Evolutionary conservation across 176 grass and related monocot genomes (phyloP), one percentile per base, ranked within the genome.

Genomic region (Bolboschoenus planiculmis): DNA sequence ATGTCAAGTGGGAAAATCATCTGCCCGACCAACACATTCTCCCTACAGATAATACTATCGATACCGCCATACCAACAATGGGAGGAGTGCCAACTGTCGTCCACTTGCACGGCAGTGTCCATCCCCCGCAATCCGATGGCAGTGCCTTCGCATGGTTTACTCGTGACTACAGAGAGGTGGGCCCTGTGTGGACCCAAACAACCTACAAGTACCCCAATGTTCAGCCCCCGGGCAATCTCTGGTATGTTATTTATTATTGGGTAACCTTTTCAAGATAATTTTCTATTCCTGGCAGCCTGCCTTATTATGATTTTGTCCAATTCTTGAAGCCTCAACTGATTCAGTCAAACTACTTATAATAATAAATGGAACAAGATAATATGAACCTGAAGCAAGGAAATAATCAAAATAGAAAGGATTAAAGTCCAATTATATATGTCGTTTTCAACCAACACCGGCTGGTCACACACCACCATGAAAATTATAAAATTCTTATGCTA

Each of bases 371-470:
- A 66, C 11, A 35, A 65, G 61, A 35, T 35, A 34, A 34, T 6
- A 35, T 16, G 14, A 16, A 59, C 35, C 3, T 13, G 35, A 65
- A 35, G 16, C 6, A n/a, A 65, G 33, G 10, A 29, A 37, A 6
- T 44, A 18, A 79, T 60, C 16, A 7, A 68, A 11, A 68, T n/a
- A n/a, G n/a, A n/a, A n/a, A n/a, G n/a, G n/a, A n/a, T n/a, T n/a
- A n/a, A n/a, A n/a, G n/a, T n/a, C n/a, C n/a, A n/a, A n/a, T n/a
- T n/a, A n/a, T n/a, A n/a, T n/a, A n/a, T n/a, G n/a, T 71, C 81
- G 81, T 81, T 84, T 51, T 48, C 83, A 4, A 87, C 86, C 75
- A 90, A 57, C 4, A 84, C 85, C 77, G 26, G n/a, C n/a, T n/a
- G n/a, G n/a, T n/a, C n/a, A n/a, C n/a, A n/a, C n/a, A n/a, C n/a